Conservation (phyloP, 345 rosid genomes). For the Lagerstroemia speciosa region DNA sequence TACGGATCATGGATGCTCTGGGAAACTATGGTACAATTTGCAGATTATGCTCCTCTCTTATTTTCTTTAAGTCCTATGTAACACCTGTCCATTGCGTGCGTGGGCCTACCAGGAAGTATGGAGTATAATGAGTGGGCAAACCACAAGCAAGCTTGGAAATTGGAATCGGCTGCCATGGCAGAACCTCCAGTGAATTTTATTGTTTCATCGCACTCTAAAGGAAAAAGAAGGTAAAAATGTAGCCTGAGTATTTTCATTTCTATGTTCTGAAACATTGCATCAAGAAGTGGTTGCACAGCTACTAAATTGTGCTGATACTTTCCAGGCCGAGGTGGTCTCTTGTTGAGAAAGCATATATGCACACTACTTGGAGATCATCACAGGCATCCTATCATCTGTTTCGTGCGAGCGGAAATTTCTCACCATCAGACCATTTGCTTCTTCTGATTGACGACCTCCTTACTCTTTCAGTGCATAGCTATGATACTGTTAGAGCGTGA, state of each 20-base stretch:
- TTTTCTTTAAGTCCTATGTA: background rate
- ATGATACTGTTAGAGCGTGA: slow-evolving; percentile 93
- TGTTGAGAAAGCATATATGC: slow-evolving; percentile 93
- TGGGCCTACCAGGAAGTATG: slow-evolving; percentile 57
- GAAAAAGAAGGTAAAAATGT: slow-evolving; percentile 65
- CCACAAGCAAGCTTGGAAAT: slow-evolving; percentile 98
- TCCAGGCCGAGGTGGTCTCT: slow-evolving; percentile 98
- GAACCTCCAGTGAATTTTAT: slow-evolving; percentile 96
- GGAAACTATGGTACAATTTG: slow-evolving; percentile 75
- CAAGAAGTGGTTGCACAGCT: background rate
- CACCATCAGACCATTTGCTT: slow-evolving; percentile 60
- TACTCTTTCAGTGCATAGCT: slow-evolving; percentile 76
- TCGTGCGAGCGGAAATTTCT: slow-evolving; percentile 65
- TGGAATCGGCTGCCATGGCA: slow-evolving; percentile 89
- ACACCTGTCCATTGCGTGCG: slow-evolving; percentile 1
- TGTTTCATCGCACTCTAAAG: slow-evolving; percentile 68
- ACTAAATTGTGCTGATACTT: slow-evolving; percentile 18
- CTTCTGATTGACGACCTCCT: slow-evolving; percentile 81
- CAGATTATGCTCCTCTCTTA: slow-evolving; percentile 7
- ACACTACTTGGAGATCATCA: slow-evolving; percentile 91
- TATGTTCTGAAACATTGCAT: slow-evolving; percentile 10
- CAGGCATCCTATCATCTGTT: slow-evolving; percentile 86
- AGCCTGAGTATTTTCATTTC: slow-evolving; percentile 5
- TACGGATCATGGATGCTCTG: slow-evolving; percentile 90
- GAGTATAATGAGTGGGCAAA: slow-evolving; percentile 95